Evolutionary conservation across 179 eudicot species (phyloP).

Genomic region (Heliamphora ciliata): DNA sequence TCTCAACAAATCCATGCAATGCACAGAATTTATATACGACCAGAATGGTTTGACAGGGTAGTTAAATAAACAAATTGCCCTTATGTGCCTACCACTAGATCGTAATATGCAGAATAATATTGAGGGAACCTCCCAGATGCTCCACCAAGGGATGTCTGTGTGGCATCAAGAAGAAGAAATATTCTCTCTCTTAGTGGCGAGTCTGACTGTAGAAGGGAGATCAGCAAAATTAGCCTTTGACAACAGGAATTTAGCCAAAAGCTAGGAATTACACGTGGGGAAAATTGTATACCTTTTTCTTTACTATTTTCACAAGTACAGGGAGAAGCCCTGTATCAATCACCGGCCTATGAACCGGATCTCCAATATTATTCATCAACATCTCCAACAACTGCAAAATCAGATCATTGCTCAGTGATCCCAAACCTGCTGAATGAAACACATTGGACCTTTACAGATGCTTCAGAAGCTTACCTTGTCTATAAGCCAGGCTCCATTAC

Average conservation of each 20-base stretch:
- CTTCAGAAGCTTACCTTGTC: constrained; percentile 8
- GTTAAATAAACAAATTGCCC: neutral
- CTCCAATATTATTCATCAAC: constrained; percentile 92
- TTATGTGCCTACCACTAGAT: constrained; percentile 73
- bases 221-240: constrained; percentile 11
- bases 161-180: constrained; percentile 95
- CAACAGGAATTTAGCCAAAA: neutral
- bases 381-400: constrained; percentile 72
- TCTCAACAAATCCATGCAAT: neutral
- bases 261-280: neutral
- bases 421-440: constrained; percentile 15
- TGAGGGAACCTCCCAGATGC: constrained; percentile 79
- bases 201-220: constrained; percentile 50
- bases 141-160: constrained; percentile 89
- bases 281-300: constrained; percentile 60
- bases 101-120: constrained; percentile 79
- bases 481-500: constrained; percentile 3
- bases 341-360: constrained; percentile 80
- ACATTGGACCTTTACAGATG: neutral
- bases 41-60: too few species aligned
- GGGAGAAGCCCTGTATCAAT: constrained; percentile 74
- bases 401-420: constrained; percentile 7
- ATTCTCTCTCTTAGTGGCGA: constrained; percentile 78
- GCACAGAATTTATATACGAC: neutral
- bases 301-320: constrained; percentile 68